Percentiles rank a stretch among this genome's conserved stretches.
phyloP scores from a whole-genome alignment of 805 yeast species.

The Wickerhamomyces bovis region DNA sequence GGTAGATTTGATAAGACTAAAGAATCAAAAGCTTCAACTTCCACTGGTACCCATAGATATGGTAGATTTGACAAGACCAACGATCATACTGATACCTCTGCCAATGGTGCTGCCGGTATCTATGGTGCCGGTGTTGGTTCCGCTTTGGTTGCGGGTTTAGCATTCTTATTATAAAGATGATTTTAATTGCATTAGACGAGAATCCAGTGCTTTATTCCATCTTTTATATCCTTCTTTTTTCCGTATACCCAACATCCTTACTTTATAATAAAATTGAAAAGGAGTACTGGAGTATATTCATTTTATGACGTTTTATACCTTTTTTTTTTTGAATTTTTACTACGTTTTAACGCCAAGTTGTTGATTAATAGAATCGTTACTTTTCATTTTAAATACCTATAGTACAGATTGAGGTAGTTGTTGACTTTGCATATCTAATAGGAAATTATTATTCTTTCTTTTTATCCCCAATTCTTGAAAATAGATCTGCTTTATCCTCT shows the following conservation, averaged over 20 bases:
- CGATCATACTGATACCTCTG: constrained; percentile 20
- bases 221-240: not conserved
- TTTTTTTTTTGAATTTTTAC: not conserved
- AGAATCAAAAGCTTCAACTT: constrained; percentile 25
- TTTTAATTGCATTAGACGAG: too few species aligned
- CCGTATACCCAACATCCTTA: not conserved
- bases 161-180: constrained; percentile 34
- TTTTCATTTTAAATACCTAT: too few species aligned
- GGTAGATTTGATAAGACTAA: constrained; percentile 48
- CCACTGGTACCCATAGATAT: constrained; percentile 44
- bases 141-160: constrained; percentile 45
- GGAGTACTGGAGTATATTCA: not conserved
- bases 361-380: not conserved
- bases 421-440: too few species aligned
- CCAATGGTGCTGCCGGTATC: constrained; percentile 20
- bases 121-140: constrained; percentile 35
- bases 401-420: not conserved
- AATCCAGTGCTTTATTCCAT: not conserved
- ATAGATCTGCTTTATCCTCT: constrained; percentile 1
- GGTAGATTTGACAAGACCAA: constrained; percentile 45
- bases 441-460: not conserved
- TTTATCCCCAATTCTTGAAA: constrained; percentile 1
- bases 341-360: not conserved
- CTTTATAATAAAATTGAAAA: not conserved
- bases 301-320: not conserved